A percentile compares a stretch with the other conserved stretches of the same genome.
These are phyloP conservation scores for Hamigera avellanea DNA, from an alignment of 495 filamentous ascomycete species.

Conservation along the genomic window DNA sequence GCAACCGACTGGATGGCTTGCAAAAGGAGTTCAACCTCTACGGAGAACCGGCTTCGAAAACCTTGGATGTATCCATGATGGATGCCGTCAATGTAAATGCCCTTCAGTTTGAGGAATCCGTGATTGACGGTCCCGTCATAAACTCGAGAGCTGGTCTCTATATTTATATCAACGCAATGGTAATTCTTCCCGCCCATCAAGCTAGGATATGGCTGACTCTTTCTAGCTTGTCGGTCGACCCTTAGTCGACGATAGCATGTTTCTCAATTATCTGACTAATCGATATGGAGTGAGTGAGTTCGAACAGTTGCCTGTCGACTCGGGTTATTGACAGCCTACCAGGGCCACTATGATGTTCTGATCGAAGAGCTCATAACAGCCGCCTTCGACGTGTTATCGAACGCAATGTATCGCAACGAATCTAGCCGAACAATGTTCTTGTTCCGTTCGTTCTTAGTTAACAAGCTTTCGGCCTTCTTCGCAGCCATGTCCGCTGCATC, in stretches of 20 bases:
- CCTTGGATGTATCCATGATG: constrained; percentile 25
- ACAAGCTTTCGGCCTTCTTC: constrained; percentile 79
- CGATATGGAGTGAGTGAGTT: constrained; percentile 55
- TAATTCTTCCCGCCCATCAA: constrained; percentile 25
- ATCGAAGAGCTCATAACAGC: constrained; percentile 74
- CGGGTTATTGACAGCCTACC: constrained; percentile 5
- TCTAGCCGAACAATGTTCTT: constrained; percentile 57
- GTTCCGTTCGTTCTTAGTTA: constrained; percentile 85
- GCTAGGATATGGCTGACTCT: constrained; percentile 18
- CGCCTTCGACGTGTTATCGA: constrained; percentile 80
- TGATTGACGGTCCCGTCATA: constrained; percentile 54
- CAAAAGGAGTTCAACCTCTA: constrained; percentile 36
- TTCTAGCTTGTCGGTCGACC: constrained; percentile 67
- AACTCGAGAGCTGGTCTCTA: constrained; percentile 86
- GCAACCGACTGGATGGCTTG: constrained; percentile 29
- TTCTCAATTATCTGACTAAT: constrained; percentile 69
- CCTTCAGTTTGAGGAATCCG: constrained; percentile 38
- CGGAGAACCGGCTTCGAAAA: constrained; percentile 23
- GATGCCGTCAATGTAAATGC: constrained; percentile 32
- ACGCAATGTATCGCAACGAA: constrained; percentile 72
- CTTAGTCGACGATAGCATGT: constrained; percentile 64
- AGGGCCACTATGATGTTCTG: constrained; percentile 66
- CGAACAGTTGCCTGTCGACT: constrained; percentile 1
- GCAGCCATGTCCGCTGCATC: constrained; percentile 45
- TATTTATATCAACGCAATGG: constrained; percentile 79